These are phyloP conservation scores for Pilasporangium apinafurcum DNA, from an alignment of 352 stramenopile species.

Conservation along the genomic window DNA sequence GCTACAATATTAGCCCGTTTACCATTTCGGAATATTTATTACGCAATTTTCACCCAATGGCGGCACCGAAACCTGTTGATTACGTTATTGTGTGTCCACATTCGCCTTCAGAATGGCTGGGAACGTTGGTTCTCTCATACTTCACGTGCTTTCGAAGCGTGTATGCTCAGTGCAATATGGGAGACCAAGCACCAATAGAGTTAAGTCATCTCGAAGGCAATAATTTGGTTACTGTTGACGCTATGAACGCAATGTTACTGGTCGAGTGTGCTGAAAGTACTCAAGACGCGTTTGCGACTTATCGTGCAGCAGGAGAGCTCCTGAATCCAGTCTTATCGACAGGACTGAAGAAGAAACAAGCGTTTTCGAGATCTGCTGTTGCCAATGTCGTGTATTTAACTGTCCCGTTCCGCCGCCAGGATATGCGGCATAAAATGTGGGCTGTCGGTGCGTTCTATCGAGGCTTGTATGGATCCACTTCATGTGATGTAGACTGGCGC, in stretches of 20 bases:
- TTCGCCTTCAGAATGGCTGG: constrained; percentile 66
- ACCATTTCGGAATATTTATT: constrained; percentile 75
- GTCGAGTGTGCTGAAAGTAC: constrained; percentile 44
- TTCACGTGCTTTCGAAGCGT: constrained; percentile 60
- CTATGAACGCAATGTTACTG: constrained; percentile 43
- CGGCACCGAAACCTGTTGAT: constrained; percentile 55
- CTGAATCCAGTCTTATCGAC: constrained; percentile 40
- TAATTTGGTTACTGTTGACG: constrained; percentile 36
- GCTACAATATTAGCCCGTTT: constrained; percentile 39
- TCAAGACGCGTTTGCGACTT: constrained; percentile 57
- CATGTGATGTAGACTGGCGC: constrained; percentile 24
- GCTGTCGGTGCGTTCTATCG: constrained; percentile 49
- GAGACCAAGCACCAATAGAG: constrained; percentile 51
- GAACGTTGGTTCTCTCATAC: constrained; percentile 62
- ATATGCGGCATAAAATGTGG: constrained; percentile 76
- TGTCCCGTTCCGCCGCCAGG: constrained; percentile 45
- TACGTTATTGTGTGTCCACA: constrained; percentile 71
- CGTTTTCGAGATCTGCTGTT: constrained; percentile 54
- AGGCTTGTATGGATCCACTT: constrained; percentile 37
- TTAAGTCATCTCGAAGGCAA: constrained; percentile 28
- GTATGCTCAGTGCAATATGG: constrained; percentile 67
- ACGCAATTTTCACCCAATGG: constrained; percentile 59
- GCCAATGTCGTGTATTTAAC: constrained; percentile 71
- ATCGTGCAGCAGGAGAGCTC: constrained; percentile 49
- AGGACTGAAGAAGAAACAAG: constrained; percentile 48